Percentiles rank a stretch among this genome's conserved stretches.
Conservation (phyloP, 345 rosid genomes). For the Eucalyptus shirleyi region DNA sequence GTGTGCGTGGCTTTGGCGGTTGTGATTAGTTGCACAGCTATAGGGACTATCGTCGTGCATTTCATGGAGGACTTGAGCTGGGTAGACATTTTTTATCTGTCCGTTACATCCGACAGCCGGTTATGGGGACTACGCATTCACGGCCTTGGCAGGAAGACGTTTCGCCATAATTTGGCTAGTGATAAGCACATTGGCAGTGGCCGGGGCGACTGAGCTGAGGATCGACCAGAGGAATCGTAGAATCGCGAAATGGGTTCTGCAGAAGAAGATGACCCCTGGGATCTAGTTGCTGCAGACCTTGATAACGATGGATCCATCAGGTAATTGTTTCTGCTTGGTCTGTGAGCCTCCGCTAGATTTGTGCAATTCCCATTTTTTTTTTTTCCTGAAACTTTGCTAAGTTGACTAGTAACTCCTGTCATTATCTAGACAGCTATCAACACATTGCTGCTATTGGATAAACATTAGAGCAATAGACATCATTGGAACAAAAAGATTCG, state of each 20-base stretch:
- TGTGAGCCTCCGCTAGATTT: not conserved
- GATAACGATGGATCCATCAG: constrained; percentile 60
- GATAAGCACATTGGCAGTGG: constrained; percentile 49
- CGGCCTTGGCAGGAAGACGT: constrained; percentile 27
- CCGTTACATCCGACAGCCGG: constrained; percentile 6
- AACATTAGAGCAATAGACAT: not conserved
- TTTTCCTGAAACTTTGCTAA: not conserved
- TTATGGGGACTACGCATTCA: constrained; percentile 47
- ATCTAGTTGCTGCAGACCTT: constrained; percentile 57
- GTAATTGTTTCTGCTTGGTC: constrained; percentile 9
- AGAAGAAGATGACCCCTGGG: constrained; percentile 52
- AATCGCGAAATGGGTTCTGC: constrained; percentile 53
- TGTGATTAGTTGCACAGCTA: constrained; percentile 31
- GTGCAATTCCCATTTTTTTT: not conserved
- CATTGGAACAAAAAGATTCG: not conserved
- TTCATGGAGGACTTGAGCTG: constrained; percentile 29
- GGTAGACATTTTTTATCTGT: not conserved
- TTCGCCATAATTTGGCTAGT: constrained; percentile 51
- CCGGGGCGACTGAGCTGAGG: constrained; percentile 5
- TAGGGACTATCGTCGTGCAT: constrained; percentile 34
- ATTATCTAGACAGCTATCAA: not conserved
- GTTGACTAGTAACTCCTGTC: not conserved
- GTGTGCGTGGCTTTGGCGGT: constrained; percentile 36
- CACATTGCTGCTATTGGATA: not conserved
- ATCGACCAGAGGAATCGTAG: constrained; percentile 43